These are phyloP conservation scores for Ogataea saltuana DNA, from an alignment of 805 yeast species.

Conservation along the genomic window DNA sequence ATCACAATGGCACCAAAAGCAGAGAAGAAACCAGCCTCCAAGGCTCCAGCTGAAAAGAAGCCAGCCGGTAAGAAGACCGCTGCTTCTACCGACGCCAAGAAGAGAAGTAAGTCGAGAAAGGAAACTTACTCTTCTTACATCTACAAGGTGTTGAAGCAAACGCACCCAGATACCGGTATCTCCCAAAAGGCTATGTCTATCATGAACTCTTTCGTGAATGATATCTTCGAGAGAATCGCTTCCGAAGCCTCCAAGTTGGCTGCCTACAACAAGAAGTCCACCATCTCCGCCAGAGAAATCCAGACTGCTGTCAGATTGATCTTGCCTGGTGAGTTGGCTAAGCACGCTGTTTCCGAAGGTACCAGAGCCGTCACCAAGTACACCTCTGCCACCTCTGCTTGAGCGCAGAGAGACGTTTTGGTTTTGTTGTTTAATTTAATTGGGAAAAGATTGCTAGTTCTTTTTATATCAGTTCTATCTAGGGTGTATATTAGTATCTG, in stretches of 20 bases:
- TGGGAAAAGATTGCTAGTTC: constrained; percentile 17
- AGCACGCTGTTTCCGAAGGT: constrained; percentile 98
- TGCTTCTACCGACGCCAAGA: constrained; percentile 77
- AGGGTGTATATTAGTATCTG: constrained; percentile 38
- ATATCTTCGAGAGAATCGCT: constrained; percentile 97
- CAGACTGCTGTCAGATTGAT: constrained; percentile 97
- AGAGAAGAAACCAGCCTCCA: constrained; percentile 77
- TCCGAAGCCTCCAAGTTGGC: constrained; percentile 97
- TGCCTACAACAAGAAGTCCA: constrained; percentile 97
- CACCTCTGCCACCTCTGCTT: constrained; percentile 59
- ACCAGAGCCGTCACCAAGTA: constrained; percentile 96
- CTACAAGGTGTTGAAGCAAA: constrained; percentile 97
- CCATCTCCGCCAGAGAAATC: constrained; percentile 96
- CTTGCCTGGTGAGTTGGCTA: constrained; percentile 96
- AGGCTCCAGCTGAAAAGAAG: constrained; percentile 97
- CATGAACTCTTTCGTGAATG: constrained; percentile 97
- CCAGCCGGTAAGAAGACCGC: constrained; percentile 91
- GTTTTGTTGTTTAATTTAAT: constrained; percentile 17
- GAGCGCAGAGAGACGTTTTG: constrained; percentile 14
- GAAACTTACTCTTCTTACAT: constrained; percentile 98
- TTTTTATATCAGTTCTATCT: constrained; percentile 25
- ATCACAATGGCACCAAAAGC: constrained; percentile 65
- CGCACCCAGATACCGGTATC: constrained; percentile 99
- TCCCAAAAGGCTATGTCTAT: constrained; percentile 98
- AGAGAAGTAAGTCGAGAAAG: constrained; percentile 94